Conservation (phyloP, 2,329 filamentous ascomycete genomes). For the Truncatella angustata region DNA sequence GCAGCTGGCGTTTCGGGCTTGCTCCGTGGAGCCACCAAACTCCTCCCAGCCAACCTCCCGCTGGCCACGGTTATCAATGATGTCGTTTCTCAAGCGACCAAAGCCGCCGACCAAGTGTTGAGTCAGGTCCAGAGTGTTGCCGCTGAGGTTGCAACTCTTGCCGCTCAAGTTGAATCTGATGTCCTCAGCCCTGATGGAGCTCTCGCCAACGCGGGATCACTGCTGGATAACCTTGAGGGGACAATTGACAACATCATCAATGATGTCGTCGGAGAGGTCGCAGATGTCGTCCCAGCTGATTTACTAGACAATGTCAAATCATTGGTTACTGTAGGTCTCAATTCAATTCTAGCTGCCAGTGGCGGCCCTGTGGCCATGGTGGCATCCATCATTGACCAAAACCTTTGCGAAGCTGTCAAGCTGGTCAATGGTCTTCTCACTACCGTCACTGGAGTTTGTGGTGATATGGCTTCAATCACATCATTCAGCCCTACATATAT, state of each 20-base stretch:
- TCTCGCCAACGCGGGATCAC: slow-evolving; percentile 14
- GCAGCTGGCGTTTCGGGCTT: slow-evolving; percentile 6
- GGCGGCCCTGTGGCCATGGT: slow-evolving; percentile 19
- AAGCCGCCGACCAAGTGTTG: slow-evolving; percentile 15
- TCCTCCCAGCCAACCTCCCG: slow-evolving; percentile 5
- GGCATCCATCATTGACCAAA: slow-evolving; percentile 19
- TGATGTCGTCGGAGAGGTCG: slow-evolving; percentile 14
- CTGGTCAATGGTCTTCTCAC: slow-evolving; percentile 20
- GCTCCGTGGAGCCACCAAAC: neutral
- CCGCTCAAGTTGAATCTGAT: slow-evolving; percentile 14
- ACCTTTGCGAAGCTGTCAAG: slow-evolving; percentile 21
- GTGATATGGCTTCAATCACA: slow-evolving; percentile 18
- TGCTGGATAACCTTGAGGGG: slow-evolving; percentile 20
- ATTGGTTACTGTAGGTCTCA: slow-evolving; percentile 18
- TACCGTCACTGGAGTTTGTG: slow-evolving; percentile 23
- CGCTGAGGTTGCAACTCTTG: slow-evolving; percentile 21
- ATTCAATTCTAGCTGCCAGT: slow-evolving; percentile 16
- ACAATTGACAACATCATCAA: slow-evolving; percentile 17
- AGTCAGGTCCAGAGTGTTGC: slow-evolving; percentile 16
- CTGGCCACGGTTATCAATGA: slow-evolving; percentile 12
- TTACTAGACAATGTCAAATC: slow-evolving; percentile 16
- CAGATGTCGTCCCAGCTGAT: slow-evolving; percentile 13
- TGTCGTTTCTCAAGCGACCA: slow-evolving; percentile 14
- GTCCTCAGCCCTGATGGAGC: slow-evolving; percentile 18
- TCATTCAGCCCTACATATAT: slow-evolving; percentile 12